Conservation (phyloP, 2,329 filamentous ascomycete species). For the Calonectria henricotiae region DNA sequence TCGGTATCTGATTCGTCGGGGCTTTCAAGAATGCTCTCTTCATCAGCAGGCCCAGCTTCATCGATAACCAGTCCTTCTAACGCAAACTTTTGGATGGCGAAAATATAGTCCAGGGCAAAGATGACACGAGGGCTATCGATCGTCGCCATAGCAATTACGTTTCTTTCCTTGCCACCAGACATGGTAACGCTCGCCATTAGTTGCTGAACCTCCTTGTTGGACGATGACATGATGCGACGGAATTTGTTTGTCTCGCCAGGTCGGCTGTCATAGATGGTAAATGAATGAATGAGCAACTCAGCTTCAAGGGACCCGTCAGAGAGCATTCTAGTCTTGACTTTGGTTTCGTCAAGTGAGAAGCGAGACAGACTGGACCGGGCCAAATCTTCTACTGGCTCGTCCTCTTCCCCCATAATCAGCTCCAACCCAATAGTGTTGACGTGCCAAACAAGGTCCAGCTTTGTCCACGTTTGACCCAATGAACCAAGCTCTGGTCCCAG, state of each 20-base stretch:
- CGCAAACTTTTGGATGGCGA: conserved; percentile 89
- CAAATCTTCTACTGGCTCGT: conserved; percentile 84
- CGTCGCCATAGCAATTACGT: conserved; percentile 91
- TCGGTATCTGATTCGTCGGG: conserved; percentile 74
- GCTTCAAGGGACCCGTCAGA: conserved; percentile 93
- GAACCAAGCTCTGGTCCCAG: conserved; percentile 81
- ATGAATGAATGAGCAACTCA: conserved; percentile 93
- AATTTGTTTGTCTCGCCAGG: conserved; percentile 93
- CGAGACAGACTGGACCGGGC: conserved; percentile 89
- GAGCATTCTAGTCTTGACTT: conserved; percentile 92
- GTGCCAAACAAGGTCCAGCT: conserved; percentile 92
- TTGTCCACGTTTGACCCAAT: conserved; percentile 85
- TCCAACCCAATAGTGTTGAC: conserved; percentile 91
- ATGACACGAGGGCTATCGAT: conserved; percentile 96
- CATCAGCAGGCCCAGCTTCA: conserved; percentile 69
- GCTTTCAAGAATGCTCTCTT: conserved; percentile 71
- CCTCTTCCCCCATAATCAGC: conserved; percentile 83
- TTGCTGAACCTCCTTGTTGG: conserved; percentile 95
- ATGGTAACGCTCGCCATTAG: conserved; percentile 98
- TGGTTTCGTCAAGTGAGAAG: conserved; percentile 94
- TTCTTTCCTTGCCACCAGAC: conserved; percentile 85
- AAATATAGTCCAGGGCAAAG: conserved; percentile 95
- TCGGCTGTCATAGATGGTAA: conserved; percentile 95
- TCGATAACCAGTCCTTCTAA: conserved; percentile 77
- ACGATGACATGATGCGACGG: conserved; percentile 97